Percentiles rank a stretch among this genome's conserved stretches.
phyloP scores from a whole-genome alignment of 1,139 yeast genomes.

The Saccharomyces uvarum region DNA sequence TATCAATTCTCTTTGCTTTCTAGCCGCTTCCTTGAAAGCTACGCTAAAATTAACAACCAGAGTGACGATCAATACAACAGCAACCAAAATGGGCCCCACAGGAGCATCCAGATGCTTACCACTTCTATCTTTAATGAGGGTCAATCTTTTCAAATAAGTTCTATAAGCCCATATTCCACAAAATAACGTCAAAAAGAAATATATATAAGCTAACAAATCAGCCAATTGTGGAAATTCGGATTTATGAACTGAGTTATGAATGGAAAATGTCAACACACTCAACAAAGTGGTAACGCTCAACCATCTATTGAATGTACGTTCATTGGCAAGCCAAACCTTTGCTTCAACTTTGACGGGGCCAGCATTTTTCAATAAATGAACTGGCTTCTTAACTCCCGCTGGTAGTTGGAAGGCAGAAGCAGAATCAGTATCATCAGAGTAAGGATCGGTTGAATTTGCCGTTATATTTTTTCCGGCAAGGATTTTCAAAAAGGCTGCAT shows the following conservation, averaged over 20 bases:
- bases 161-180: constrained; percentile 86
- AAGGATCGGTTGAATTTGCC: constrained; percentile 47
- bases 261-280: constrained; percentile 81
- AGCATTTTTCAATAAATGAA: constrained; percentile 68
- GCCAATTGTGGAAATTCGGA: constrained; percentile 56
- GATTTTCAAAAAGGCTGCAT: constrained; percentile 26
- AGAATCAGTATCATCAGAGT: constrained; percentile 84
- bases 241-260: constrained; percentile 66
- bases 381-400: constrained; percentile 81
- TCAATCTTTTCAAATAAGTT: constrained; percentile 64
- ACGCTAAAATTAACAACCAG: constrained; percentile 64
- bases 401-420: constrained; percentile 46
- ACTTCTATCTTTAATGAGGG: constrained; percentile 68
- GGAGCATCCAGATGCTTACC: constrained; percentile 86
- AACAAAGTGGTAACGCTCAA: constrained; percentile 81
- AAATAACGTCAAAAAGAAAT: constrained; percentile 74
- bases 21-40: constrained; percentile 41
- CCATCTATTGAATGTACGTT: constrained; percentile 95
- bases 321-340: constrained; percentile 96
- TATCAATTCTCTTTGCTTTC: not conserved
- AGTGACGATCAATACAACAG: constrained; percentile 59
- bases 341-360: constrained; percentile 94
- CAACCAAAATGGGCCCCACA: constrained; percentile 77
- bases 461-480: constrained; percentile 28
- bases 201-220: constrained; percentile 59